A percentile compares a stretch with the other conserved stretches of the same genome.
Conservation (phyloP, 1,139 yeast species). For the Debaryomyces subglobosus region DNA sequence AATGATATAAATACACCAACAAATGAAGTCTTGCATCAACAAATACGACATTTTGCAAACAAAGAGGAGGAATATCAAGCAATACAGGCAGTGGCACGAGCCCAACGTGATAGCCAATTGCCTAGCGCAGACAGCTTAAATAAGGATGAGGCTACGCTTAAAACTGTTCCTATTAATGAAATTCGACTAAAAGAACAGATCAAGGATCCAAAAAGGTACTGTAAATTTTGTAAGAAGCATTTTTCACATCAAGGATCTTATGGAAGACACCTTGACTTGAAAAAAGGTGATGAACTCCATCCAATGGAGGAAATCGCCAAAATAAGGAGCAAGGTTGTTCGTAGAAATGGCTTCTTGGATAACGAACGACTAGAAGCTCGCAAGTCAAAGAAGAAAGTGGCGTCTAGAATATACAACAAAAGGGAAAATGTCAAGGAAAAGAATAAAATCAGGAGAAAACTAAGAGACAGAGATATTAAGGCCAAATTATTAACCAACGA, state of each 20-base stretch:
- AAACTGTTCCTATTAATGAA: background rate
- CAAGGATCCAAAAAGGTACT: slow-evolving; percentile 8
- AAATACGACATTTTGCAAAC: background rate
- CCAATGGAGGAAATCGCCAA: slow-evolving; percentile 20
- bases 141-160: background rate
- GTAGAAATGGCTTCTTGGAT: slow-evolving; percentile 16
- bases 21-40: background rate
- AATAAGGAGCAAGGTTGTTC: slow-evolving; percentile 14
- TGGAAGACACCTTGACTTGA: slow-evolving; percentile 23
- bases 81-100: slow-evolving; percentile 1
- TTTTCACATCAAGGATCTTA: slow-evolving; percentile 23
- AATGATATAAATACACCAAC: background rate
- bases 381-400: slow-evolving; percentile 1
- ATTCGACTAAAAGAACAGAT: background rate
- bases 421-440: slow-evolving; percentile 19
- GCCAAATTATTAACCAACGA: slow-evolving; percentile 21
- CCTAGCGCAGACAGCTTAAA: background rate
- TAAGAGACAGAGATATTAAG: slow-evolving; percentile 24
- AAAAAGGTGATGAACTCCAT: slow-evolving; percentile 24
- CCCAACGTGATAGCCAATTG: background rate
- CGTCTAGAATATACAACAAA: slow-evolving; percentile 11
- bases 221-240: slow-evolving; percentile 21
- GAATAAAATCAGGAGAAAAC: slow-evolving; percentile 23
- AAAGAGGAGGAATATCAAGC: slow-evolving; percentile 2
- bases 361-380: slow-evolving; percentile 2